phyloP scores from a whole-genome alignment of 371 early-diverging fungal species.

The Mortierella sp. region DNA sequence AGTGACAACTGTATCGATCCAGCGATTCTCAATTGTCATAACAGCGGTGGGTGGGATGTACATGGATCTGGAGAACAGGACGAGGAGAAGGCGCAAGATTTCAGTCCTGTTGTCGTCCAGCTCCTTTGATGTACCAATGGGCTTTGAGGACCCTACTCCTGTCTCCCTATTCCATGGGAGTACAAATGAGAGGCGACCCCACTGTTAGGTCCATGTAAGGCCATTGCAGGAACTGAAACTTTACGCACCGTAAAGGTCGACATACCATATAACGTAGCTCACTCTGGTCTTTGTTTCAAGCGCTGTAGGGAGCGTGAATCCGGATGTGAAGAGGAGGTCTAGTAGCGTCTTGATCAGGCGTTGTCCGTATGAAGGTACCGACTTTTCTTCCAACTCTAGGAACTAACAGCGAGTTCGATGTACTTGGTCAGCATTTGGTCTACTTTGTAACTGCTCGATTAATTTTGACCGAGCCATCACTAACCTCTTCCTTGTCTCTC shows the following conservation, averaged over 20 bases:
- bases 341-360: conserved; percentile 59
- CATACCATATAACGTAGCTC: conserved; percentile 80
- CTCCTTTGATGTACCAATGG: conserved; percentile 77
- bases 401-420: neutral
- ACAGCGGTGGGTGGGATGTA: conserved; percentile 77
- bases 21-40: conserved; percentile 65
- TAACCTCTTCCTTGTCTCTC: too few relatives aligned
- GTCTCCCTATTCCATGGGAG: conserved; percentile 63
- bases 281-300: conserved; percentile 63
- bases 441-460: too few relatives aligned
- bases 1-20: conserved; percentile 66
- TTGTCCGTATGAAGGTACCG: conserved; percentile 53
- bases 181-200: neutral
- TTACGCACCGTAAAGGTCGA: too few relatives aligned
- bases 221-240: too few relatives aligned
- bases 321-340: conserved; percentile 77
- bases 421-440: too few relatives aligned
- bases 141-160: conserved; percentile 74
- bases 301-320: conserved; percentile 81
- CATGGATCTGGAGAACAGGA: conserved; percentile 82
- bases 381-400: conserved; percentile 5
- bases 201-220: too few relatives aligned
- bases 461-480: too few relatives aligned
- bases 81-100: conserved; percentile 77
- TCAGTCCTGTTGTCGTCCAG: conserved; percentile 78